Evolutionary conservation across 192 early-diverging fungal genomes (phyloP).

Genomic region (Coemansia sp.): DNA sequence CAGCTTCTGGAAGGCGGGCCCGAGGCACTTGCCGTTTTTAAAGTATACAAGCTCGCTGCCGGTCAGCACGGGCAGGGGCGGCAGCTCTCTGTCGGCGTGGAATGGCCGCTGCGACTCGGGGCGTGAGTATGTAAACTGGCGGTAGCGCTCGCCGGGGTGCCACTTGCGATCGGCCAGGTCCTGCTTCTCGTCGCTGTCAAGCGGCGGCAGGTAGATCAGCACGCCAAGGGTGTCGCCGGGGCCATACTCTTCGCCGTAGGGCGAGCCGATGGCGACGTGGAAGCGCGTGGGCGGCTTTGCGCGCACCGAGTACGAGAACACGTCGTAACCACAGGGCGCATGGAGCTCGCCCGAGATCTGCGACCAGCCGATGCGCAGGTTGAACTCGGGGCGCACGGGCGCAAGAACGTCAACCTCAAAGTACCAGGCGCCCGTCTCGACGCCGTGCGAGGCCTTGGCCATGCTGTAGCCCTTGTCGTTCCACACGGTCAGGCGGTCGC

Average conservation of each 20-base stretch:
- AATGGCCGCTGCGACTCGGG: conserved; percentile 44
- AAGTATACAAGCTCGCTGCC: conserved; percentile 65
- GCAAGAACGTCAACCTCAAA: conserved; percentile 62
- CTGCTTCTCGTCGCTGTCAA: conserved; percentile 42
- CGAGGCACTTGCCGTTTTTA: conserved; percentile 62
- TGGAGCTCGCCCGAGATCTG: conserved; percentile 76
- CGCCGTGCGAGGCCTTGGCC: conserved; percentile 73
- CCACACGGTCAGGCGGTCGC: conserved; percentile 56
- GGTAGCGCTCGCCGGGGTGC: conserved; percentile 43
- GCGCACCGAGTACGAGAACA: conserved; percentile 68
- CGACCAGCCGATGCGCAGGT: conserved; percentile 69
- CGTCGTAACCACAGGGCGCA: conserved; percentile 71
- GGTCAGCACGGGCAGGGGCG: conserved; percentile 40
- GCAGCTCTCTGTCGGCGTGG: conserved; percentile 36
- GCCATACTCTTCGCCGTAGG: conserved; percentile 37
- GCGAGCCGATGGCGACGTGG: conserved; percentile 53
- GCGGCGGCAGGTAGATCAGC: conserved; percentile 47
- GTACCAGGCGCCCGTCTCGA: conserved; percentile 71
- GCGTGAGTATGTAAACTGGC: conserved; percentile 37
- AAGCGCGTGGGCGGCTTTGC: conserved; percentile 66
- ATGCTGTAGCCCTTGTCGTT: conserved; percentile 73
- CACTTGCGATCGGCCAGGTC: conserved; percentile 49
- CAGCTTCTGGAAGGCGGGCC: conserved; percentile 62
- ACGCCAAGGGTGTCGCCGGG: conserved; percentile 50
- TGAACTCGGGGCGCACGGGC: conserved; percentile 50